Evolutionary conservation across 768 basidiomycete genomes (phyloP), one percentile per base, ranked within the genome.

Genomic region (Panaeolus cyanescens): DNA sequence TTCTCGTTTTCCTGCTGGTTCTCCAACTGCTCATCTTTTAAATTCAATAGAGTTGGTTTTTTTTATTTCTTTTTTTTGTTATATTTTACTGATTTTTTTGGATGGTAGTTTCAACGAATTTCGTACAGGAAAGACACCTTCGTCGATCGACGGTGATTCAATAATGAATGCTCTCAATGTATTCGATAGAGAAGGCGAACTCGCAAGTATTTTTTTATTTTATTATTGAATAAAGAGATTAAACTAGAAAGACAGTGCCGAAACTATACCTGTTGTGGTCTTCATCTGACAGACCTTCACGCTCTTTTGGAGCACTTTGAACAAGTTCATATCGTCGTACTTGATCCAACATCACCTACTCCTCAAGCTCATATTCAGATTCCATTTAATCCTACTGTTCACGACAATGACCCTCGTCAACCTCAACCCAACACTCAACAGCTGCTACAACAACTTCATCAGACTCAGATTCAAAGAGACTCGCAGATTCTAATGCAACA

Each of bases 231-330:
- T 33, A 25, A 55, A 22, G n/a, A 56, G 33, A 33, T 30, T 37
- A 45, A 37, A 33, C 31, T n/a, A 19, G 19, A 25, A 32, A 15
- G 22, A 3, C 60, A 90, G 86, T 93, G 92, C 73, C 88, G 90
- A 64, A 89, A 96, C 72, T 97, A 95, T 77, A 87, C 88, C 1
- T 97, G 95, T 75, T 97, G 95, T 70, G 94, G 93, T 9, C 77
- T 91, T 55, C 83, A 88, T 64, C 82, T 93, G 17, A 74, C 72
- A 55, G 77, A 79, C 62, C 72, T 79, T 28, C 77, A 79, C 62
- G 77, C 92, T 2, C 87, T 96, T 10, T 83, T 96, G 2, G 93
- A 96, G 74, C 95, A 96, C 70, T 95, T 96, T 65, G 95, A 96
- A 69, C 90, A 94, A 62, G 87, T 88, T 53, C 95, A 96, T 71